These are phyloP conservation scores for Aspergillus phoenicis DNA, from an alignment of 2,329 filamentous ascomycete species.

Conservation along the genomic window DNA sequence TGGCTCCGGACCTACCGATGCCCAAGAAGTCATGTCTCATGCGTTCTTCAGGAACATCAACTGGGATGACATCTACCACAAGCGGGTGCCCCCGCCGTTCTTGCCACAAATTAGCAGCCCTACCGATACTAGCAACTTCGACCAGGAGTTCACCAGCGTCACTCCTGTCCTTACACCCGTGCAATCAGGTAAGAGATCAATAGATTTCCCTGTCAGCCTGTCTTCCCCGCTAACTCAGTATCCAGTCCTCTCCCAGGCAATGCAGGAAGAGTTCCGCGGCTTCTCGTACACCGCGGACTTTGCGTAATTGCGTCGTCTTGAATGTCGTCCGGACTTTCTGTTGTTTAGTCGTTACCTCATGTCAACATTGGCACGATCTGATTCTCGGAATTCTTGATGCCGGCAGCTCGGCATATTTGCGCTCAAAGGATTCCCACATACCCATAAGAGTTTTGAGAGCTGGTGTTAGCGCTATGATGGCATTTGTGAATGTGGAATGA, in stretches of 20 bases:
- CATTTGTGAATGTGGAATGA: conserved; percentile 23
- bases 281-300: conserved; percentile 98
- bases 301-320: conserved; percentile 54
- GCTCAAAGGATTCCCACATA: conserved; percentile 29
- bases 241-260: conserved; percentile 89
- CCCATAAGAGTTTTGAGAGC: conserved; percentile 32
- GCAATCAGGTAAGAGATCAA: conserved; percentile 75
- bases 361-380: conserved; percentile 21
- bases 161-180: conserved; percentile 96
- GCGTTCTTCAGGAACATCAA: conserved; percentile 97
- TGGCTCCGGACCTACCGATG: conserved; percentile 92
- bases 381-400: conserved; percentile 23
- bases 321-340: conserved; percentile 7
- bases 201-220: background rate
- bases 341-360: conserved; percentile 17
- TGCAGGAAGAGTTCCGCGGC: conserved; percentile 99
- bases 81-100: conserved; percentile 87
- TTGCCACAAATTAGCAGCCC: conserved; percentile 84
- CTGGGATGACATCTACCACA: conserved; percentile 98
- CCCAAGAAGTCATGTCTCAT: conserved; percentile 98
- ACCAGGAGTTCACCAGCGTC: conserved; percentile 97
- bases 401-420: conserved; percentile 24
- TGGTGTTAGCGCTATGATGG: conserved; percentile 18
- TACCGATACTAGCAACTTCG: conserved; percentile 99
- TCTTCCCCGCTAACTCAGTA: conserved; percentile 15